Evolutionary conservation across 768 basidiomycete genomes (phyloP).

Genomic region (Phaeolepiota aurea): DNA sequence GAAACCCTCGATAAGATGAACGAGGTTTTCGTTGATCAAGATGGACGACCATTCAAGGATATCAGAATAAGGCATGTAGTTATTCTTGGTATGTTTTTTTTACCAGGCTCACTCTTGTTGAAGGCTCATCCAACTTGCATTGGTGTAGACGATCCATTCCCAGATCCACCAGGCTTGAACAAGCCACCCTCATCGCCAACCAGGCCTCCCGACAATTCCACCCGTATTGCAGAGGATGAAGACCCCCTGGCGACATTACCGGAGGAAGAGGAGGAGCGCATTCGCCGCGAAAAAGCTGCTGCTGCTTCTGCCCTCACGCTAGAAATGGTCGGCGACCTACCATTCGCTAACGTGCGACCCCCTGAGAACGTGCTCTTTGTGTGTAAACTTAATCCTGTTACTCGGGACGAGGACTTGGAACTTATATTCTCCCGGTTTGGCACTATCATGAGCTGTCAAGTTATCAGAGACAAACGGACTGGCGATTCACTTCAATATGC

Average conservation of each 20-base stretch:
- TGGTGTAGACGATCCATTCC: conserved; percentile 83
- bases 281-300: conserved; percentile 81
- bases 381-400: conserved; percentile 96
- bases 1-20: conserved; percentile 91
- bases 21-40: conserved; percentile 83
- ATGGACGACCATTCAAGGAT: conserved; percentile 89
- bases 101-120: conserved; percentile 1
- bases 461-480: conserved; percentile 91
- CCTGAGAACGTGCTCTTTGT: conserved; percentile 99
- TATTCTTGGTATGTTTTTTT: conserved; percentile 59
- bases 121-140: conserved; percentile 3
- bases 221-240: conserved; percentile 93
- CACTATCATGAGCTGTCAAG: conserved; percentile 93
- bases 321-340: conserved; percentile 99
- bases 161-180: conserved; percentile 73
- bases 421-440: conserved; percentile 97
- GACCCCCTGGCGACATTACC: conserved; percentile 75
- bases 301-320: conserved; percentile 90
- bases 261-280: conserved; percentile 77
- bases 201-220: conserved; percentile 75
- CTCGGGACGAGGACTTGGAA: conserved; percentile 92
- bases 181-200: conserved; percentile 72
- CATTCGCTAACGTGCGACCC: conserved; percentile 95
- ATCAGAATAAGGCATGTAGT: conserved; percentile 93
- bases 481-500: conserved; percentile 97